Percentiles rank a stretch among this genome's conserved stretches.
These are phyloP conservation scores for Oryza australiensis DNA, from an alignment of 176 grass and related monocot genomes.

Conservation along the genomic window DNA sequence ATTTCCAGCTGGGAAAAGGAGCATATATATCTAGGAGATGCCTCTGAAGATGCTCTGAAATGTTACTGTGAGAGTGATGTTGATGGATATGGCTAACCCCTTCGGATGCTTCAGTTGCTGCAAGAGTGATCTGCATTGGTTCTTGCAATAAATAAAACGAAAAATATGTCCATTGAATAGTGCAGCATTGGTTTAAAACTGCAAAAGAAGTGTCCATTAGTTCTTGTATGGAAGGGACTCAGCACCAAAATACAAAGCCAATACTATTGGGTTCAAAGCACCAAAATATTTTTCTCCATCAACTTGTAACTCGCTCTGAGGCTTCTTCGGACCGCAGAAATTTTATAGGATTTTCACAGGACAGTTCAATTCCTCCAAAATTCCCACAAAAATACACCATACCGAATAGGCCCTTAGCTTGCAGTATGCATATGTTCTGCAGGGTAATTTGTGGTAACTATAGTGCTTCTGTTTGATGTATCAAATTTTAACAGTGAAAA, in stretches of 20 bases:
- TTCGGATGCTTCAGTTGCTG: not conserved
- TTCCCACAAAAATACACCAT: no score
- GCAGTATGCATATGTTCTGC: no score
- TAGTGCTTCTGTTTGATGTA: no score
- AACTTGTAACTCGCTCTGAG: no score
- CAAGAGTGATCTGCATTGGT: not conserved
- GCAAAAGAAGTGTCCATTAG: not conserved
- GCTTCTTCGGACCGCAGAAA: no score
- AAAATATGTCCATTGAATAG: not conserved
- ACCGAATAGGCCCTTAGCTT: no score
- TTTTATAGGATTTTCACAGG: no score
- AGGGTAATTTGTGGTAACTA: no score
- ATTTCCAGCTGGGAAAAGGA: not conserved
- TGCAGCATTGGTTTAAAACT: no score
- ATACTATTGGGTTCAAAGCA: not conserved
- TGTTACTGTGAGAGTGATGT: constrained; percentile 29
- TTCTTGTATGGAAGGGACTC: not conserved
- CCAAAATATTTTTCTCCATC: not conserved
- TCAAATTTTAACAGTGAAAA: no score
- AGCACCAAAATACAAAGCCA: not conserved
- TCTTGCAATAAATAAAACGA: constrained; percentile 15
- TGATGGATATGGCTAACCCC: constrained; percentile 1
- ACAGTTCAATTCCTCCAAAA: no score
- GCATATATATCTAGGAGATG: not conserved
- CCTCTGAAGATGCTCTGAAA: constrained; percentile 21